Conservation (phyloP, 768 basidiomycete species). For the Russula abietina region DNA sequence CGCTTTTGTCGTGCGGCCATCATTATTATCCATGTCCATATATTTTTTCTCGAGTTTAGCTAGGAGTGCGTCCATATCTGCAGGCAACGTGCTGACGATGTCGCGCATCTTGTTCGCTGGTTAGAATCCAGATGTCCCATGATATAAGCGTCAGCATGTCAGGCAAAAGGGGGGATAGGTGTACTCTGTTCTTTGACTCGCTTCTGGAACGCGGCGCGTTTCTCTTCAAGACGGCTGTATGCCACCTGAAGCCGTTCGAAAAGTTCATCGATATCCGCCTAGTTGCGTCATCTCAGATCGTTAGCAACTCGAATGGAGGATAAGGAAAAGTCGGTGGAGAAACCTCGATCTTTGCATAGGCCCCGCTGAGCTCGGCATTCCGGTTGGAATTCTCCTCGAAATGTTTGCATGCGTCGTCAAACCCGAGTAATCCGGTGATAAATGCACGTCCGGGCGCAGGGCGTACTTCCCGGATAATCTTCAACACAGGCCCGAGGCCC, state of each 20-base stretch:
- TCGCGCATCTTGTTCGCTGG: constrained; percentile 18
- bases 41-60: constrained; percentile 5
- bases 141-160: neutral
- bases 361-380: neutral
- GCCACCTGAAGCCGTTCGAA: constrained; percentile 5
- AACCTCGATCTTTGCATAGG: constrained; percentile 18
- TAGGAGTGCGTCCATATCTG: constrained; percentile 7
- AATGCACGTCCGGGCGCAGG: constrained; percentile 12
- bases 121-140: too few relatives aligned
- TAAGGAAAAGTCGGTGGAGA: neutral
- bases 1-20: neutral
- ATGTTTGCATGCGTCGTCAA: constrained; percentile 17
- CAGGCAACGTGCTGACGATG: constrained; percentile 4
- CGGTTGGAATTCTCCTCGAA: constrained; percentile 7
- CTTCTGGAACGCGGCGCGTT: neutral
- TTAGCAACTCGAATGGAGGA: neutral
- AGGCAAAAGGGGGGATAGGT: neutral
- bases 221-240: constrained; percentile 8
- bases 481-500: constrained; percentile 3
- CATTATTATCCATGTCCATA: neutral
- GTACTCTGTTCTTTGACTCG: constrained; percentile 17
- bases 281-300: neutral
- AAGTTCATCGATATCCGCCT: constrained; percentile 2
- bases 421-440: constrained; percentile 12
- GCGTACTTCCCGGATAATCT: neutral